A percentile compares a stretch with the other conserved stretches of the same genome.
Conservation (phyloP, 2,329 filamentous ascomycete species). For the Sclerotinia glacialis region DNA sequence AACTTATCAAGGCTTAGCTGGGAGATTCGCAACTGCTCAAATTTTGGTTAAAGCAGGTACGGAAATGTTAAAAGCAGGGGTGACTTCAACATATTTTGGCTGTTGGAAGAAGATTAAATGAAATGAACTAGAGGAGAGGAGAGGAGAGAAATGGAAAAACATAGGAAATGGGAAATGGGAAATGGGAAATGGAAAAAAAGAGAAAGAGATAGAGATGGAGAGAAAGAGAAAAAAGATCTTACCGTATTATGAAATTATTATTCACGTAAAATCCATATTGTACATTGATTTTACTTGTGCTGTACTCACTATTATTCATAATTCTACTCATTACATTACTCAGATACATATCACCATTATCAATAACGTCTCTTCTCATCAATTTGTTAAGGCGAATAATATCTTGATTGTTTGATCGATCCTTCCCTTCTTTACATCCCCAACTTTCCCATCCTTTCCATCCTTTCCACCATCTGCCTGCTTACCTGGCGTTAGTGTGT, state of each 20-base stretch:
- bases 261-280: neutral
- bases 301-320: too few species aligned
- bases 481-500: constrained; percentile 1
- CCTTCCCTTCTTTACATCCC: constrained; percentile 5
- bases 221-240: neutral
- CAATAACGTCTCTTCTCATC: neutral
- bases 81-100: neutral
- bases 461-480: neutral
- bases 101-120: neutral
- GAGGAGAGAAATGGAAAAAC: neutral
- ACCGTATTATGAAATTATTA: neutral
- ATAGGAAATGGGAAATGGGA: too few species aligned
- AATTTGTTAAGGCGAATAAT: neutral
- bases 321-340: neutral
- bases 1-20: neutral
- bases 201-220: too few species aligned
- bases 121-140: neutral
- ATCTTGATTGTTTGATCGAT: neutral
- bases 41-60: constrained; percentile 16
- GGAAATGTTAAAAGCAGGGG: neutral
- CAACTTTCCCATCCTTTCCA: neutral
- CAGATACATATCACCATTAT: too few species aligned
- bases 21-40: neutral
- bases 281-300: neutral
- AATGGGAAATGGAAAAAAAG: neutral